A percentile compares a stretch with the other conserved stretches of the same genome.
These are phyloP conservation scores for Fraxinus ornus DNA, from an alignment of 305 asterid species.

Conservation along the genomic window DNA sequence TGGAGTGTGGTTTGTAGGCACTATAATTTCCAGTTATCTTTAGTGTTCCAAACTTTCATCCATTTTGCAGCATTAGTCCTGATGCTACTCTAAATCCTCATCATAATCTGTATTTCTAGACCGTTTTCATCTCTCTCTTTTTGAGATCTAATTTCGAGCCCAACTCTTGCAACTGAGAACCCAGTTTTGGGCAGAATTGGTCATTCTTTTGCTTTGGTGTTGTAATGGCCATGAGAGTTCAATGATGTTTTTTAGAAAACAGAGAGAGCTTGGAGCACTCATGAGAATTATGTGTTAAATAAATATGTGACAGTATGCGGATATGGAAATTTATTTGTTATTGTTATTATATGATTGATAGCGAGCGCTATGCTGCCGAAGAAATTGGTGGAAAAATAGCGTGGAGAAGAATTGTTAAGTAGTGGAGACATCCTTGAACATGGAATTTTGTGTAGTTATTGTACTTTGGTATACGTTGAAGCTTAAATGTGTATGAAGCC, in stretches of 20 bases:
- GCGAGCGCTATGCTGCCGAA: conserved; percentile 29
- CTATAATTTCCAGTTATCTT: not conserved
- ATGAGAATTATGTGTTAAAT: not conserved
- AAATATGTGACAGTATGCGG: not conserved
- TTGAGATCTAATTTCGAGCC: not conserved
- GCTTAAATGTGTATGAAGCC: not conserved
- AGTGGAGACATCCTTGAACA: not conserved
- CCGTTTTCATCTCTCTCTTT: not conserved
- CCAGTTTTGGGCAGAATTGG: not conserved
- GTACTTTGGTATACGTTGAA: not conserved
- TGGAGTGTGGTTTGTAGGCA: not conserved
- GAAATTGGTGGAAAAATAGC: conserved; percentile 30
- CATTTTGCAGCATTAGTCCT: not conserved
- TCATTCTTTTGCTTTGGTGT: not conserved
- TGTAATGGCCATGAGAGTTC: not conserved
- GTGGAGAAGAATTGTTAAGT: conserved; percentile 29
- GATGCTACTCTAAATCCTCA: not conserved
- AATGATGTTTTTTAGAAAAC: not conserved
- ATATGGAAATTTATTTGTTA: not conserved
- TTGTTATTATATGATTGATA: conserved; percentile 8
- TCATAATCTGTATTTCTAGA: not conserved
- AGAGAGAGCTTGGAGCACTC: not conserved
- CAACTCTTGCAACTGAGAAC: not conserved
- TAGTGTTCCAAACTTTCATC: not conserved
- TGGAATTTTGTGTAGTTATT: not conserved